Evolutionary conservation across 202 grass and related monocot genomes (phyloP), one percentile per base, ranked within the genome.

Genomic region (Alloteropsis angusta): DNA sequence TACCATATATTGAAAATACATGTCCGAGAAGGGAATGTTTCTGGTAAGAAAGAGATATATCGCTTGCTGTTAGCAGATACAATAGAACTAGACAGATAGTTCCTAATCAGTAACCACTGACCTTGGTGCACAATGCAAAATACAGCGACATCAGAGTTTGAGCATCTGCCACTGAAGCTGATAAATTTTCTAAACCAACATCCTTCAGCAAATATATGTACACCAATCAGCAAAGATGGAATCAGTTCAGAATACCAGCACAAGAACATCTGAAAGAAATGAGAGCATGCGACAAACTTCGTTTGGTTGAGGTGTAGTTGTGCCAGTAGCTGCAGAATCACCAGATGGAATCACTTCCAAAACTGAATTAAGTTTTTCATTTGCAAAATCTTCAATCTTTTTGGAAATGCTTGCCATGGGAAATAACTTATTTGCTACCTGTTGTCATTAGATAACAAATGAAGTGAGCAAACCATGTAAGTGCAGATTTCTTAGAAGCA

Each of bases 401-500:
- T 87, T 85, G 12, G 91, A 97, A 87, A 94, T 92, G 86, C 86
- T 92, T 80, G 85, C 34, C 83, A 94, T 87, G 3, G 94, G 87
- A 82, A 90, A 97, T 84, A 97, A 69, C 61, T 94, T 97, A 88
- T 97, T 97, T 88, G 94, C 94, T 82, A 97, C 89, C 94, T 97
- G 65, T 75, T 82, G 82, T 85, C 38, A 68, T 62, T 38, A 41
- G 59, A 28, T 44, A 23, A 76, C 5, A 88, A 71, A 77, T 6
- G 6, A 50, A 52, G 68, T 83, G 60, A 88, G 60, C 11, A 86
- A 46, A 68, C 37, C 80, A 72, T 23, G 59, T 8, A 77, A 80
- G 32, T 64, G 67, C 18, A 76, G 9, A 26, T 17, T 70, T 82
- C 57, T 49, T 61, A 74, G 37, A 70, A 73, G 38, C 28, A 82